Evolutionary conservation across 148 eudicot species (phyloP), one percentile per base, ranked within the genome.

Genomic region (Persicaria maculosa): DNA sequence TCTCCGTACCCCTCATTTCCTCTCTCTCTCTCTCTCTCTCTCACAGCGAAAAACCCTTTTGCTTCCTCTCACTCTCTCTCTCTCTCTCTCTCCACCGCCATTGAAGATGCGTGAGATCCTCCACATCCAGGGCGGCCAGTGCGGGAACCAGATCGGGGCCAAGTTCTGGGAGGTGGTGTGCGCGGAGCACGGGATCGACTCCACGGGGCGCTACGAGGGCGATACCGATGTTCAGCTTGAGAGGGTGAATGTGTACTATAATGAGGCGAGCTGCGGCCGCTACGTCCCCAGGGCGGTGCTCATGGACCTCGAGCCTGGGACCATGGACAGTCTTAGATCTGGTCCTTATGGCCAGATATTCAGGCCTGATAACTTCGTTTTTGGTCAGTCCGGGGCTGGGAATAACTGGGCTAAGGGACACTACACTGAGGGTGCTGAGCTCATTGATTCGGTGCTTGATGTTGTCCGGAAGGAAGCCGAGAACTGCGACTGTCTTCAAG

Each of bases 131-230:
- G 74, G 46, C 19, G 74, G 74, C 17, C 74, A 72, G 54, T 72
- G 74, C 61, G 74, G 74, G 20, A 72, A 72, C 44, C 74, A 72
- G 74, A 72, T 72, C 57, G 74, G 74, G 43, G 59, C 74, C 14
- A 72, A 72, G 74, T 71, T 71, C 74, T 71, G 74, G 74, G 74
- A 71, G 57, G 74, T 71, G 44, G 74, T 71, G 74, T 72, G 74
- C 62, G 74, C 74, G 9, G 74, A 72, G 74, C 74, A 72, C 61
- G 74, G 74, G 2, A 72, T 72, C 74, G 74, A 72, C 47, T 50
- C 57, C 40, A 72, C 74, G 1, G 74, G 74, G 12, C 57, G 74
- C 19, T 72, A 72, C 19, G 11, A 72, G 10, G 74, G 74, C 57
- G 74, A 72, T 44, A 50, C 74, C 4, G 74, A 52, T 4, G 45